These are phyloP conservation scores for Trichoderma gracile DNA, from an alignment of 2,329 filamentous ascomycete species.

Conservation along the genomic window DNA sequence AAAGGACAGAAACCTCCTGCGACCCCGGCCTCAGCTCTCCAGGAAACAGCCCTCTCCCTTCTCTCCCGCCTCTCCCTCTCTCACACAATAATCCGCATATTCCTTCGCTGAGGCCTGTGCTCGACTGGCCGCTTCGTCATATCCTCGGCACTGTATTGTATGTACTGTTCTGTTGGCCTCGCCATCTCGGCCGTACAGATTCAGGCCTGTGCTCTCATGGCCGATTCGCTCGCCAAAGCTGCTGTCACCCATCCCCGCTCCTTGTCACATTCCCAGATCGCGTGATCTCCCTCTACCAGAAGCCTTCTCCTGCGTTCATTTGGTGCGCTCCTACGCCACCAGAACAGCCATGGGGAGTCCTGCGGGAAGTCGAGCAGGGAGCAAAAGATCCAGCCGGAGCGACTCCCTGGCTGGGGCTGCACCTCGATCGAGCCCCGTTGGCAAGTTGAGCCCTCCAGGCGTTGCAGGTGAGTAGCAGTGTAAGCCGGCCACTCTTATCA, in stretches of 20 bases:
- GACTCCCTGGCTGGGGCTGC: constrained; percentile 13
- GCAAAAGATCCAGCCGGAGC: constrained; percentile 25
- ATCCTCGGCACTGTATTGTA: neutral
- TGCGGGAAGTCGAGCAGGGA: constrained; percentile 18
- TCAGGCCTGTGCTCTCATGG: constrained; percentile 1
- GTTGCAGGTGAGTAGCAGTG: constrained; percentile 7
- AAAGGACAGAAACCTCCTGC: neutral
- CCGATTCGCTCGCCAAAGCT: neutral
- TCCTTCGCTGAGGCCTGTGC: neutral
- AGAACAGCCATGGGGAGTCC: constrained; percentile 14
- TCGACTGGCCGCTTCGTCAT: neutral
- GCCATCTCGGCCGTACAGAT: neutral
- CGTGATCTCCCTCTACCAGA: neutral
- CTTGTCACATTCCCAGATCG: neutral
- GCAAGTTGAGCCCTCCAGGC: constrained; percentile 3
- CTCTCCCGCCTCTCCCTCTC: neutral
- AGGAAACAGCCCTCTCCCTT: neutral
- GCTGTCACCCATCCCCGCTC: neutral
- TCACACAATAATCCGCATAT: neutral
- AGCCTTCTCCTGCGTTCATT: neutral
- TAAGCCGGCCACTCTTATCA: neutral
- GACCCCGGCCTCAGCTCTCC: constrained; percentile 8
- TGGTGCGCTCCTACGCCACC: neutral
- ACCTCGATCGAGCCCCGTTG: constrained; percentile 11
- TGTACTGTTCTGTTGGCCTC: neutral